Percentiles rank a stretch among this genome's conserved stretches.
Conservation (phyloP, 2,329 filamentous ascomycete species). For the Phaeosphaeriaceae sp. region DNA sequence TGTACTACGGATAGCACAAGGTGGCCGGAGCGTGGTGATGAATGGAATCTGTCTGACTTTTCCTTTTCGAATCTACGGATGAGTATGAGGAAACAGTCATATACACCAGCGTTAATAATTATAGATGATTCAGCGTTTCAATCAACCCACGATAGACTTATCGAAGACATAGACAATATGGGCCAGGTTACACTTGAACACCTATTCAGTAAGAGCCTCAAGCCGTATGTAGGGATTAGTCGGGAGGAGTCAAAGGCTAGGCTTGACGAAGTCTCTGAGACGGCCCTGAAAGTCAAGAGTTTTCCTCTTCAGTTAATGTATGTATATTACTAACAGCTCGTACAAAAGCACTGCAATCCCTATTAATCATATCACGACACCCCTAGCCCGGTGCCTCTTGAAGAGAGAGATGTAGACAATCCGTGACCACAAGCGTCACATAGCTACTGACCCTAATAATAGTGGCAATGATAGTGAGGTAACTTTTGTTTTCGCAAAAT, state of each 20-base stretch:
- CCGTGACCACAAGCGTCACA: constrained; percentile 21
- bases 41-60: background rate
- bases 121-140: no score
- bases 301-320: no score
- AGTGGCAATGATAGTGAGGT: constrained; percentile 12
- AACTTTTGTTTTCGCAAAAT: constrained; percentile 17
- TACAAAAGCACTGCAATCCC: constrained; percentile 35
- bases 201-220: no score
- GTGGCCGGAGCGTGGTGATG: constrained; percentile 14
- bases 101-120: no score
- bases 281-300: no score
- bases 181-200: background rate
- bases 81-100: no score
- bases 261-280: no score
- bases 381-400: constrained; percentile 29
- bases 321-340: background rate
- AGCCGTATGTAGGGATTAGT: no score
- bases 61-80: no score
- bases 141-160: no score
- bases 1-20: background rate
- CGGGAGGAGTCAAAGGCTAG: no score
- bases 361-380: constrained; percentile 40
- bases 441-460: constrained; percentile 21
- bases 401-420: constrained; percentile 18
- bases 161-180: no score